Percentiles rank a stretch among this genome's conserved stretches.
phyloP scores from a whole-genome alignment of 768 basidiomycete genomes.

The Leccinum subgranulosum region DNA sequence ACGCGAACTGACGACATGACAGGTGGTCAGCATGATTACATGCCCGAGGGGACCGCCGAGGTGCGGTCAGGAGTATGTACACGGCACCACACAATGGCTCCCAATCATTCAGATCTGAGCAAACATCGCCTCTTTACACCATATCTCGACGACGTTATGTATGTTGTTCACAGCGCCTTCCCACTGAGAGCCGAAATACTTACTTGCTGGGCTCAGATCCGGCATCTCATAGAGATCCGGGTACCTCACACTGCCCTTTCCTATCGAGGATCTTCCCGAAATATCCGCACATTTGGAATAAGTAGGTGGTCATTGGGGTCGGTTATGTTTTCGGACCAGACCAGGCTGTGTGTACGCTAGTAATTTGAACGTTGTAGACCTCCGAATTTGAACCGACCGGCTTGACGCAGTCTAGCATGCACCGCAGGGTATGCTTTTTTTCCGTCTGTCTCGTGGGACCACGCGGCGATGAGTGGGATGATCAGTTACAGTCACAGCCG shows the following conservation, averaged over 20 bases:
- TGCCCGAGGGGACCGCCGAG: not conserved
- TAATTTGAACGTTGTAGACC: not conserved
- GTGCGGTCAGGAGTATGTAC: not conserved
- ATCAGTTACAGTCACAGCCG: not conserved
- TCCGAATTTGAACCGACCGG: not conserved
- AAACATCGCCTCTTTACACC: not conserved
- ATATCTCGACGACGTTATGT: not conserved
- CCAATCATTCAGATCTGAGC: not conserved
- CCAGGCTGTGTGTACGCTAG: not conserved
- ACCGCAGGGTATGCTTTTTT: not conserved
- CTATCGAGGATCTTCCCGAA: conserved; percentile 1
- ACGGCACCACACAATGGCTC: not conserved
- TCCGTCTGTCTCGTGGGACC: not conserved
- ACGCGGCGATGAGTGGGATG: not conserved
- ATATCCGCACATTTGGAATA: not conserved
- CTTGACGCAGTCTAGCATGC: not conserved
- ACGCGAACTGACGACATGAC: conserved; percentile 4
- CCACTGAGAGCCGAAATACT: conserved; percentile 1
- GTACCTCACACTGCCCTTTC: not conserved
- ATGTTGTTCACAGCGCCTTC: not conserved
- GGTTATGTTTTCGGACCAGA: not conserved
- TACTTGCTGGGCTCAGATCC: not conserved
- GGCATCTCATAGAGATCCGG: conserved; percentile 5
- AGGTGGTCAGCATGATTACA: not conserved
- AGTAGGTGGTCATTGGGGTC: not conserved